Percentiles rank a stretch among this genome's conserved stretches.
Evolutionary conservation across 306 rosid genomes (phyloP).

Genomic region (Prosopis cineraria): DNA sequence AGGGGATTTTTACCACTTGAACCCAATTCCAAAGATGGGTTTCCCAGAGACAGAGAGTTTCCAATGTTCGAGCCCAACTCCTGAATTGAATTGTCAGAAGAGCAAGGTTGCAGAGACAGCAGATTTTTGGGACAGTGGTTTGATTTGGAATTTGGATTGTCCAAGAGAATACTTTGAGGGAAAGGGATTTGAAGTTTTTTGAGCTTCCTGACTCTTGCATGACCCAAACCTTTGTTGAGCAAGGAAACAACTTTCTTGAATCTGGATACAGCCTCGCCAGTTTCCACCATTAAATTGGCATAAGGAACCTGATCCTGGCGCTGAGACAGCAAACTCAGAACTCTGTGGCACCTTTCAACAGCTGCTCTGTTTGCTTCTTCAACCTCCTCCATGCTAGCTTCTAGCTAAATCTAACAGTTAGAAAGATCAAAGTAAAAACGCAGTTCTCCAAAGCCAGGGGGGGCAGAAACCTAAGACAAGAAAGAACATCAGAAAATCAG

Average conservation of each 20-base stretch:
- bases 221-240: slow-evolving; percentile 73
- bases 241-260: slow-evolving; percentile 91
- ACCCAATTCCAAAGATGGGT: slow-evolving; percentile 70
- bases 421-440: background rate
- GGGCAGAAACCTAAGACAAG: slow-evolving; percentile 35
- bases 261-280: slow-evolving; percentile 81
- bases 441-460: slow-evolving; percentile 28
- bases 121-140: slow-evolving; percentile 47
- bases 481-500: slow-evolving; percentile 33
- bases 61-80: slow-evolving; percentile 52
- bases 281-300: slow-evolving; percentile 66
- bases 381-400: slow-evolving; percentile 66
- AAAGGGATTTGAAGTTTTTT: slow-evolving; percentile 58
- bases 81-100: slow-evolving; percentile 57
- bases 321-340: slow-evolving; percentile 63
- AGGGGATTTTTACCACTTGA: slow-evolving; percentile 71
- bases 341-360: slow-evolving; percentile 82
- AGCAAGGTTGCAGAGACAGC: slow-evolving; percentile 51
- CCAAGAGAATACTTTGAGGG: slow-evolving; percentile 65
- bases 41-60: slow-evolving; percentile 57
- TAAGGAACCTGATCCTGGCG: slow-evolving; percentile 67
- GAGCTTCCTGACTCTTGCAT: slow-evolving; percentile 80
- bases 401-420: slow-evolving; percentile 25
- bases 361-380: slow-evolving; percentile 86
- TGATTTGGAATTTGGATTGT: slow-evolving; percentile 58